Base-by-base conservation (phyloP, 768 basidiomycete genomes). In the Imleria badia region DNA sequence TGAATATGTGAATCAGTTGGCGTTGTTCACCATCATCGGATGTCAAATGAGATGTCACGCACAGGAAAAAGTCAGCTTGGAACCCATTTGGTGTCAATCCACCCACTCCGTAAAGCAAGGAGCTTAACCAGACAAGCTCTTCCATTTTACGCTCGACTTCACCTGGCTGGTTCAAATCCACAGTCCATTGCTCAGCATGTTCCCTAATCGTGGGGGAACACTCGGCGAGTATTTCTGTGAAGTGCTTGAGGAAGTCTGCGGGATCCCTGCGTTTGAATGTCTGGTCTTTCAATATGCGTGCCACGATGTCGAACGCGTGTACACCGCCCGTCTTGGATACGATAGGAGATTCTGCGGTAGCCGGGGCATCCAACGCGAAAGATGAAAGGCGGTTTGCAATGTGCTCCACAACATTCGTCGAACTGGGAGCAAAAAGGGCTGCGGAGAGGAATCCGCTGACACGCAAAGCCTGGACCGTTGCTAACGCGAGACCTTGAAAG, bases 51-150 rank as follows among this genome's bases (percentile, higher is more conserved):
- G 3, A 12, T 5, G 20, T 10, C 1, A 60, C 70, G 13, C 55
- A 87, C 85, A 75, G 48, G 73, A 81, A 79, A 67, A 89, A 88
- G 34, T 72, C 61, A 1, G 60, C 36, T 36, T 14, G 42, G 40
- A 59, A 56, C 51, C 87, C 82, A 1, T 77, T 79, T 23, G 77
- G 74, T 65, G 83, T 69, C 74, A 77, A 82, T 5, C 82, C 85
- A 7, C 76, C 79, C 19, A 83, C 71, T 2, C 77, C 83, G 56
- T 84, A 90, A 20, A 85, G 59, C n/a, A 86, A 52, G 0, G 72
- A 71, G 41, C 73, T 77, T 17, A 78, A 68, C 82, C 85, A 90
- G 6, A 72, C 62, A 5, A 91, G 58, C 60, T 91, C 87, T 58
- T 85, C 83, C 23, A 85, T 73, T 66, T 86, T 89, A 17, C 72